phyloP scores from a whole-genome alignment of 805 yeast genomes.

The Kazachstania psychrophila region DNA sequence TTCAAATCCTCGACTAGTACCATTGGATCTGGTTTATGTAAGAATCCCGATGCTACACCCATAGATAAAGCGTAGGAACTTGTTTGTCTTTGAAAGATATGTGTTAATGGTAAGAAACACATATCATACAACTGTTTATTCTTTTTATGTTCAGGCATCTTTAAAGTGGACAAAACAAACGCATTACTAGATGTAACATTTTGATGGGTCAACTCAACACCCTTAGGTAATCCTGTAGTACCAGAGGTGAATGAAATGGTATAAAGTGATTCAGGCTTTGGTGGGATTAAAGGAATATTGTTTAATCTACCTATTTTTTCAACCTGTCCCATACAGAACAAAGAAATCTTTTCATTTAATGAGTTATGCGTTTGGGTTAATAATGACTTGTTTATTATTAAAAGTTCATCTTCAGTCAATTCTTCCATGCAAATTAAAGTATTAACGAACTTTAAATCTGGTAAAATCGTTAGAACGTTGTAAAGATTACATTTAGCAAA shows the following conservation, averaged over 20 bases:
- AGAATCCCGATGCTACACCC: conserved; percentile 48
- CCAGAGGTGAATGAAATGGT: conserved; percentile 70
- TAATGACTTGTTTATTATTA: conserved; percentile 25
- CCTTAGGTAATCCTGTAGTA: conserved; percentile 69
- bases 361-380: conserved; percentile 21
- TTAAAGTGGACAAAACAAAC: conserved; percentile 32
- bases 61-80: conserved; percentile 36
- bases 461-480: conserved; percentile 38
- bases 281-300: conserved; percentile 37
- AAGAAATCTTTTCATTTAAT: conserved; percentile 29
- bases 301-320: conserved; percentile 36
- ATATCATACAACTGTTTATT: conserved; percentile 26
- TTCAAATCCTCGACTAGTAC: conserved; percentile 51
- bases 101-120: conserved; percentile 50
- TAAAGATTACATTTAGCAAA: conserved; percentile 44
- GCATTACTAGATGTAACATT: conserved; percentile 44
- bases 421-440: conserved; percentile 50
- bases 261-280: conserved; percentile 43
- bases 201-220: conserved; percentile 49
- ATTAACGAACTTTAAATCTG: conserved; percentile 35
- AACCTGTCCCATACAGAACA: conserved; percentile 36
- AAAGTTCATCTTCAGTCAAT: conserved; percentile 30
- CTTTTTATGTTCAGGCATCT: conserved; percentile 19
- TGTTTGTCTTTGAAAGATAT: conserved; percentile 43
- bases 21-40: conserved; percentile 42